phyloP scores from a whole-genome alignment of 2,329 filamentous ascomycete species.

The Monilinia fructicola region DNA sequence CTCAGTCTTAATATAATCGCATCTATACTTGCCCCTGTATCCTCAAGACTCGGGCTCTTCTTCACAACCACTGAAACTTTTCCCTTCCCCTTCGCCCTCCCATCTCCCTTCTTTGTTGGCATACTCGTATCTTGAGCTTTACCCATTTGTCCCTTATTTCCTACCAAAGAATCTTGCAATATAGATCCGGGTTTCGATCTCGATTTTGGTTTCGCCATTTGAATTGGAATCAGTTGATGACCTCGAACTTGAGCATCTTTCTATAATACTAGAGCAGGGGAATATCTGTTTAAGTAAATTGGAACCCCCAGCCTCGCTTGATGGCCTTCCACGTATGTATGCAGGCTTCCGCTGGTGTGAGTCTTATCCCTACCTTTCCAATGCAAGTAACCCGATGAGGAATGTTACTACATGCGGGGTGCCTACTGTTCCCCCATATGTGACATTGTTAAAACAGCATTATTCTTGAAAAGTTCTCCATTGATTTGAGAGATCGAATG shows the following conservation, averaged over 20 bases:
- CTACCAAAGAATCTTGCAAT: neutral
- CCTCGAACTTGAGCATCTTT: neutral
- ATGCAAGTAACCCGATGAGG: neutral
- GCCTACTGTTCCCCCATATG: too few species aligned
- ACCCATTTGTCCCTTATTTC: neutral
- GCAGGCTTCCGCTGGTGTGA: neutral
- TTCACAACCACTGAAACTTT: too few species aligned
- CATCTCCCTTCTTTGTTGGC: neutral
- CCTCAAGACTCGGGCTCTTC: neutral
- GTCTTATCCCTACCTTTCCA: neutral
- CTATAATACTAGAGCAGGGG: neutral
- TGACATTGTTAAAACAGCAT: too few species aligned
- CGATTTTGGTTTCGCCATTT: neutral
- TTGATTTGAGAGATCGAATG: too few species aligned
- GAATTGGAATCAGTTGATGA: neutral
- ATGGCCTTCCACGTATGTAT: neutral
- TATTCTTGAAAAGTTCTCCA: too few species aligned
- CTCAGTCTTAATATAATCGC: too few species aligned
- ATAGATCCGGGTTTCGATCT: neutral
- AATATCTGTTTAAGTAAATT: neutral
- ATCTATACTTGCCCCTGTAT: neutral
- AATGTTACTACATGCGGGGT: neutral
- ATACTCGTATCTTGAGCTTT: neutral
- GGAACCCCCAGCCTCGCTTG: neutral
- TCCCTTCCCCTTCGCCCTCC: neutral